These are phyloP conservation scores for Saccharomyces hybrid DNA, from an alignment of 1,139 yeast species.

Conservation along the genomic window DNA sequence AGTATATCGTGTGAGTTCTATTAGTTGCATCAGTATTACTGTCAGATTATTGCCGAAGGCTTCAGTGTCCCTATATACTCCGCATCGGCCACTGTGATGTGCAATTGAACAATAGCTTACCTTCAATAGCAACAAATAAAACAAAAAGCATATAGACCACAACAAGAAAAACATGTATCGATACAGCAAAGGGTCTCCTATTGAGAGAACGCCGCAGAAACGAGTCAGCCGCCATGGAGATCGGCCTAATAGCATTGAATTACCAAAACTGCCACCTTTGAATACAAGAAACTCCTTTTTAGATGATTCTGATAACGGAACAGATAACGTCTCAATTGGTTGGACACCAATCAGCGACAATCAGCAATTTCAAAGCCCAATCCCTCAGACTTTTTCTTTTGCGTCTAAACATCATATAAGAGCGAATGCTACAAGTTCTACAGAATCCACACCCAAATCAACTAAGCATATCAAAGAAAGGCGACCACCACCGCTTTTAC, in stretches of 20 bases:
- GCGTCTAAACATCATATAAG: not conserved
- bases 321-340: constrained; percentile 13
- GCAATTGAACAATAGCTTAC: not conserved
- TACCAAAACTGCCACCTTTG: constrained; percentile 29
- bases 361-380: not conserved
- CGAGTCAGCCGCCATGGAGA: not conserved
- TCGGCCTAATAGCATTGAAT: constrained; percentile 3
- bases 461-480: constrained; percentile 4
- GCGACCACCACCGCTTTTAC: constrained; percentile 11
- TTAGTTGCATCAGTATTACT: not conserved
- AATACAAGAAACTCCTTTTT: constrained; percentile 18
- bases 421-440: not conserved
- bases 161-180: constrained; percentile 1
- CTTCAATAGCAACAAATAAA: not conserved
- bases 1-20: not conserved
- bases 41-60: not conserved
- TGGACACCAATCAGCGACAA: constrained; percentile 17
- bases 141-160: not conserved
- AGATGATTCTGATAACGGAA: constrained; percentile 6
- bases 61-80: not conserved
- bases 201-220: constrained; percentile 1
- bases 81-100: not conserved
- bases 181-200: not conserved
- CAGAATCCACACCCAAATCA: not conserved
- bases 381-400: not conserved